These are phyloP conservation scores for Populus deltoides DNA, from an alignment of 345 rosid genomes.

Conservation along the genomic window DNA sequence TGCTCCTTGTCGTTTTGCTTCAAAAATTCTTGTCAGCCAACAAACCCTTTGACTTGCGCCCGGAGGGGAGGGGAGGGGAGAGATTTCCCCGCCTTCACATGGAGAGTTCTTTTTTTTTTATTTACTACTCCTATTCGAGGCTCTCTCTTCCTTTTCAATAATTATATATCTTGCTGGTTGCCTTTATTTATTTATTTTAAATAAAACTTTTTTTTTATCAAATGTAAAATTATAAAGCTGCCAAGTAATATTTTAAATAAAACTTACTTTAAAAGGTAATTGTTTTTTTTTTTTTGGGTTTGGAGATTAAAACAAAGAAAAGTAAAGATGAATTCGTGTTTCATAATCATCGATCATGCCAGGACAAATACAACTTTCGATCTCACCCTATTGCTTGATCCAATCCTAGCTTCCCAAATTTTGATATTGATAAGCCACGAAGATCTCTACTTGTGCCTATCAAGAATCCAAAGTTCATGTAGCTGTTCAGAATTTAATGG, in stretches of 20 bases:
- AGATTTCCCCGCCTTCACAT: slow-evolving; percentile 48
- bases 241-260: too few relatives aligned
- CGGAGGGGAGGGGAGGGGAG: neutral
- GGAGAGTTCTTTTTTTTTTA: slow-evolving; percentile 16
- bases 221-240: too few relatives aligned
- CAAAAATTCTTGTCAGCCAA: slow-evolving; percentile 38
- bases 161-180: neutral
- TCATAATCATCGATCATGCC: slow-evolving; percentile 26
- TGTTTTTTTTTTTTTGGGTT: neutral
- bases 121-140: neutral
- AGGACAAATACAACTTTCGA: neutral
- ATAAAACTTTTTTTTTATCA: too few relatives aligned
- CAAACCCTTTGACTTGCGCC: slow-evolving; percentile 69
- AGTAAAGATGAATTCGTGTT: slow-evolving; percentile 24
- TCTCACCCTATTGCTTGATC: neutral
- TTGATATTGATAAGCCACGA: neutral
- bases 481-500: too few relatives aligned
- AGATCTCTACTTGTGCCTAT: too few relatives aligned
- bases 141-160: neutral
- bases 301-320: slow-evolving; percentile 21
- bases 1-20: slow-evolving; percentile 30
- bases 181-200: neutral
- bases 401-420: slow-evolving; percentile 31
- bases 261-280: too few relatives aligned
- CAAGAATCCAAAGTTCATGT: too few relatives aligned